Evolutionary conservation across 2,329 filamentous ascomycete species (phyloP).

Genomic region (Orbilia oligospora): DNA sequence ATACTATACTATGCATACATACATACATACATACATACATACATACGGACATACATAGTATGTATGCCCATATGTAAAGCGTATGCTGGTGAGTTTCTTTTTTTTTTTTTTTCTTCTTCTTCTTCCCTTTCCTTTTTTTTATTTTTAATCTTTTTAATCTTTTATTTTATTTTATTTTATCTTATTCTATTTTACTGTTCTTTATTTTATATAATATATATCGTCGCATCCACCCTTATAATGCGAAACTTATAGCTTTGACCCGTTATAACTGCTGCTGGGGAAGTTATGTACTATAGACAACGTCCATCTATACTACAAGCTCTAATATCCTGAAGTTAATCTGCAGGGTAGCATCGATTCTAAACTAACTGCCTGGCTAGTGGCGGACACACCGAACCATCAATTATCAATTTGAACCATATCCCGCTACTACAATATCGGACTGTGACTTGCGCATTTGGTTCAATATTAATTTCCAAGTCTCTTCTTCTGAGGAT

Average conservation of each 20-base stretch:
- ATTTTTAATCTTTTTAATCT: no score
- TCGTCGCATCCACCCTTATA: slow-evolving; percentile 43
- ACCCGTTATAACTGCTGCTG: slow-evolving; percentile 44
- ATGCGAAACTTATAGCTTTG: slow-evolving; percentile 58
- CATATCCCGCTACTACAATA: slow-evolving; percentile 50
- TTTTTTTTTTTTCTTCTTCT: slow-evolving; percentile 18
- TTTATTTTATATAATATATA: no score
- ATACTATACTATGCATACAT: no score
- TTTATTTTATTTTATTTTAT: slow-evolving; percentile 4
- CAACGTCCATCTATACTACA: slow-evolving; percentile 31
- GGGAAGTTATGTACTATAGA: slow-evolving; percentile 29
- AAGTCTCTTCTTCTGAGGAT: slow-evolving; percentile 23
- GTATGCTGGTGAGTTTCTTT: slow-evolving; percentile 3
- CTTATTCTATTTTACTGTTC: no score
- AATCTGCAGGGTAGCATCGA: slow-evolving; percentile 41
- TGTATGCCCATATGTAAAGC: no score
- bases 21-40: neutral
- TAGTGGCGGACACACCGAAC: slow-evolving; percentile 55
- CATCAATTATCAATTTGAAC: slow-evolving; percentile 59
- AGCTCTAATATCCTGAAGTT: slow-evolving; percentile 33
- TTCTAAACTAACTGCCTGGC: slow-evolving; percentile 35
- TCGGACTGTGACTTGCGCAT: slow-evolving; percentile 52
- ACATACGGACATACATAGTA: neutral
- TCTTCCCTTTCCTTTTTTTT: slow-evolving; percentile 13
- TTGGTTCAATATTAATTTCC: slow-evolving; percentile 52